These are phyloP conservation scores for Boletus barrowsii DNA, from an alignment of 768 basidiomycete genomes.

Conservation along the genomic window DNA sequence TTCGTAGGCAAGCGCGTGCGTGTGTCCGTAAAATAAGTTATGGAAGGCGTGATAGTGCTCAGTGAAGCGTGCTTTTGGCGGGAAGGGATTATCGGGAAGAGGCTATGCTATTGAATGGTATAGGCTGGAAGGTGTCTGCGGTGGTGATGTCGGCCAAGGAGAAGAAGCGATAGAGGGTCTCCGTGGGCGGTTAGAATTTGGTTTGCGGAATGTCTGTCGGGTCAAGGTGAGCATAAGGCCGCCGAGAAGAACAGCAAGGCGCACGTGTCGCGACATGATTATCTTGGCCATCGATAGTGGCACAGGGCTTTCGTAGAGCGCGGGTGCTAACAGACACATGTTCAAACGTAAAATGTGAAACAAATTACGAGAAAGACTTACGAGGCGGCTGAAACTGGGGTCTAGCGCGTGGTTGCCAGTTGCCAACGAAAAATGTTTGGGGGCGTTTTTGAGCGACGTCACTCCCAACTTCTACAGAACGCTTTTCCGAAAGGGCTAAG, in stretches of 20 bases:
- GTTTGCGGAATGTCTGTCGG: slow-evolving; percentile 33
- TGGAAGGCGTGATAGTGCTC: slow-evolving; percentile 9
- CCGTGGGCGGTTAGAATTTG: slow-evolving; percentile 28
- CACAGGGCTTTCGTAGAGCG: slow-evolving; percentile 40
- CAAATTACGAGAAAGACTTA: slow-evolving; percentile 15
- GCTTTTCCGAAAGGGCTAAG: slow-evolving; percentile 21
- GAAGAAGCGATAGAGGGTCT: slow-evolving; percentile 18
- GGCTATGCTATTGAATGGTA: slow-evolving; percentile 34
- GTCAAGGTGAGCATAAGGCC: background rate
- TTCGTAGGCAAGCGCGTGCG: slow-evolving; percentile 19
- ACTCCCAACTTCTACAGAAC: slow-evolving; percentile 8
- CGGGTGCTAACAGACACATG: slow-evolving; percentile 34
- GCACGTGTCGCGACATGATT: slow-evolving; percentile 52
- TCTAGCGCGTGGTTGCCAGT: slow-evolving; percentile 21
- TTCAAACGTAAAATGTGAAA: background rate
- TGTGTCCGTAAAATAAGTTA: slow-evolving; percentile 31
- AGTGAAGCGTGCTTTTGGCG: slow-evolving; percentile 14
- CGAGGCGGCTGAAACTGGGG: slow-evolving; percentile 33
- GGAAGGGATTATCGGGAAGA: slow-evolving; percentile 12
- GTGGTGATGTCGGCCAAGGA: slow-evolving; percentile 24
- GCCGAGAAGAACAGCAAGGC: slow-evolving; percentile 15
- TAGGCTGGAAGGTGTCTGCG: slow-evolving; percentile 34
- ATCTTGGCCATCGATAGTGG: slow-evolving; percentile 51
- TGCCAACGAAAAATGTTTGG: slow-evolving; percentile 15
- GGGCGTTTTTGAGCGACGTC: slow-evolving; percentile 9